These are phyloP conservation scores for Ophiostoma sp. DNA, from an alignment of 2,329 filamentous ascomycete species.

Conservation along the genomic window DNA sequence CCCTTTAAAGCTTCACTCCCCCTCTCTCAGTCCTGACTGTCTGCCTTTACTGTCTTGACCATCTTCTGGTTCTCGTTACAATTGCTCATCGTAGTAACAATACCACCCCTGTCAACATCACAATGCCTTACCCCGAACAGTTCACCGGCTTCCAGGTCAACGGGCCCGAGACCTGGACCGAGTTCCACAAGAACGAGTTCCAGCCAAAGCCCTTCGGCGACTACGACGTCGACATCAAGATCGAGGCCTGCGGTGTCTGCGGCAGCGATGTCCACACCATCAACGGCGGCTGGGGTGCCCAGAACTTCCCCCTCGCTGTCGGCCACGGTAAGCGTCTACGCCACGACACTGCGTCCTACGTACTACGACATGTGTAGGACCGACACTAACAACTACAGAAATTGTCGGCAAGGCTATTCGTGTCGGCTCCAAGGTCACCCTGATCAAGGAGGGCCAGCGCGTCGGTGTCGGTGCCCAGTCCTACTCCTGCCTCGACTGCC, in stretches of 20 bases:
- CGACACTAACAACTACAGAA: constrained; percentile 39
- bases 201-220: constrained; percentile 81
- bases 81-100: not conserved
- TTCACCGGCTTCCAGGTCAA: constrained; percentile 58
- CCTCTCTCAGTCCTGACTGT: not conserved
- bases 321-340: constrained; percentile 49
- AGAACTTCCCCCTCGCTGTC: constrained; percentile 59
- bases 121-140: constrained; percentile 53
- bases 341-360: too few species aligned
- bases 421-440: constrained; percentile 59
- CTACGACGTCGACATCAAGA: constrained; percentile 81
- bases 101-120: constrained; percentile 19
- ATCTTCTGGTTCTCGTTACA: not conserved
- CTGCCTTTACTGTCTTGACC: not conserved
- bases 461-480: constrained; percentile 66
- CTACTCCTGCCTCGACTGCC: constrained; percentile 59
- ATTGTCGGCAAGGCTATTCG: constrained; percentile 64
- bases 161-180: constrained; percentile 48
- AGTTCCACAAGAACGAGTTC: constrained; percentile 68
- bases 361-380: too few species aligned
- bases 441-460: constrained; percentile 54
- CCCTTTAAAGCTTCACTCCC: constrained; percentile 1
- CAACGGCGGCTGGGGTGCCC: constrained; percentile 60
- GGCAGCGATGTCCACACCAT: constrained; percentile 68
- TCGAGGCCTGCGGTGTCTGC: constrained; percentile 74